A percentile compares a stretch with the other conserved stretches of the same genome.
Conservation (phyloP, 305 asterid genomes). For the Fraxinus dipetala region DNA sequence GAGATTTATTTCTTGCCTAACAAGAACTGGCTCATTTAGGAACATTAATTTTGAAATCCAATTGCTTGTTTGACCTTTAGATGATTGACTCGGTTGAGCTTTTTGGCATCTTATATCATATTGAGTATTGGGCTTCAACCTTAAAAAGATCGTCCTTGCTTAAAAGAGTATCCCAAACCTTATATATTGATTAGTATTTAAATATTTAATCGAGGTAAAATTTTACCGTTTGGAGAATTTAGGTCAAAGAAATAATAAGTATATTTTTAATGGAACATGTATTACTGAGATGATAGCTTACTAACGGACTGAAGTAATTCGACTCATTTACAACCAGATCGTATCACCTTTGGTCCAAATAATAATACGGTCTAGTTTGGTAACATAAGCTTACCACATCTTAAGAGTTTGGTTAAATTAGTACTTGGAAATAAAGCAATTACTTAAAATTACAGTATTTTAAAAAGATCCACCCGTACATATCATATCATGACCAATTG, state of each 20-base stretch:
- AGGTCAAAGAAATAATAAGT: not conserved
- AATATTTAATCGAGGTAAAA: not conserved
- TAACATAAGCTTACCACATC: no score
- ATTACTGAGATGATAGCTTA: not conserved
- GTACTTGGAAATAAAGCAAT: no score
- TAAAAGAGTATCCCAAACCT: not conserved
- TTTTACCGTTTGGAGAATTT: not conserved
- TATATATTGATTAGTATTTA: no score
- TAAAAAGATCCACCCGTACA: no score
- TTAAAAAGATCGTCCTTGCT: not conserved
- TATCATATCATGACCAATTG: not conserved
- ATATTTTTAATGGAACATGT: not conserved
- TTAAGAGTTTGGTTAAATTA: no score
- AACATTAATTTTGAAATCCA: no score
- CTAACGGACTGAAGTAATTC: not conserved
- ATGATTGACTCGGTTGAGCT: not conserved
- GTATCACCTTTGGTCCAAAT: no score
- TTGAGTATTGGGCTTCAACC: not conserved
- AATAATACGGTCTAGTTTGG: no score
- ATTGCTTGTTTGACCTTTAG: no score
- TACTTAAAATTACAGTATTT: no score
- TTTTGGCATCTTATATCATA: not conserved
- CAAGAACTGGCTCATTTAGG: not conserved
- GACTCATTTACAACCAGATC: not conserved
- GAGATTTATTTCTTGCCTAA: not conserved